Evolutionary conservation across 805 yeast genomes (phyloP).

Genomic region (Isabelozyma pseudorhagii): DNA sequence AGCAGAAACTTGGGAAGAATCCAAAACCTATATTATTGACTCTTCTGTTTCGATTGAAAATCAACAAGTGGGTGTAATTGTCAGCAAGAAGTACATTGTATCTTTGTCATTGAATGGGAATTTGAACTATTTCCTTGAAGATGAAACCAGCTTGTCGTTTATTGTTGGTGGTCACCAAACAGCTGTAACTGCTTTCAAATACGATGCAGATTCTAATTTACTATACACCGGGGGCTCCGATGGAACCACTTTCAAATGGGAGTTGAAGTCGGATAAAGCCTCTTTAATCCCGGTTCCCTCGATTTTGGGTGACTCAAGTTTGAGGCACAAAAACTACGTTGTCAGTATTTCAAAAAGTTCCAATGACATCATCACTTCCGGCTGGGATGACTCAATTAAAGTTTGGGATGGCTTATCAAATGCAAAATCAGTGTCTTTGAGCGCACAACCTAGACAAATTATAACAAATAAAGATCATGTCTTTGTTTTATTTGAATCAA

Average conservation of each 20-base stretch:
- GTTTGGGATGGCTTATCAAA: constrained; percentile 19
- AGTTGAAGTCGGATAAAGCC: constrained; percentile 10
- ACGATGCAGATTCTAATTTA: constrained; percentile 15
- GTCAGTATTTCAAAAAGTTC: constrained; percentile 42
- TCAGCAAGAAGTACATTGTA: constrained; percentile 56
- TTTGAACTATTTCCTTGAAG: constrained; percentile 53
- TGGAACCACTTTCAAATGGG: constrained; percentile 71
- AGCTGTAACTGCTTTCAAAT: constrained; percentile 61
- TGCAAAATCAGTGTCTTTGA: constrained; percentile 10
- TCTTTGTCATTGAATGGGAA: constrained; percentile 73
- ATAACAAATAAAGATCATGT: constrained; percentile 23
- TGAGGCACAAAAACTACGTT: constrained; percentile 64
- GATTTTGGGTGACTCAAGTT: constrained; percentile 26
- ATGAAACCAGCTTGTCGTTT: constrained; percentile 29
- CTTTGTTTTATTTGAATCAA: constrained; percentile 28
- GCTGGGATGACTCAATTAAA: constrained; percentile 85
- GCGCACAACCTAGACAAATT: constrained; percentile 35
- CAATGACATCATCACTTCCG: constrained; percentile 48
- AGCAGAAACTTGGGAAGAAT: constrained; percentile 31
- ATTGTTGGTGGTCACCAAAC: constrained; percentile 77
- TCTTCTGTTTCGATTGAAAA: constrained; percentile 47
- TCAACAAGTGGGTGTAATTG: constrained; percentile 80
- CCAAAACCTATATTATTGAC: constrained; percentile 46
- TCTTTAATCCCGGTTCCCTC: constrained; percentile 25
- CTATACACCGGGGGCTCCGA: constrained; percentile 75